Conservation (phyloP, 352 stramenopile genomes). For the Phytophthora chlamydospora region DNA sequence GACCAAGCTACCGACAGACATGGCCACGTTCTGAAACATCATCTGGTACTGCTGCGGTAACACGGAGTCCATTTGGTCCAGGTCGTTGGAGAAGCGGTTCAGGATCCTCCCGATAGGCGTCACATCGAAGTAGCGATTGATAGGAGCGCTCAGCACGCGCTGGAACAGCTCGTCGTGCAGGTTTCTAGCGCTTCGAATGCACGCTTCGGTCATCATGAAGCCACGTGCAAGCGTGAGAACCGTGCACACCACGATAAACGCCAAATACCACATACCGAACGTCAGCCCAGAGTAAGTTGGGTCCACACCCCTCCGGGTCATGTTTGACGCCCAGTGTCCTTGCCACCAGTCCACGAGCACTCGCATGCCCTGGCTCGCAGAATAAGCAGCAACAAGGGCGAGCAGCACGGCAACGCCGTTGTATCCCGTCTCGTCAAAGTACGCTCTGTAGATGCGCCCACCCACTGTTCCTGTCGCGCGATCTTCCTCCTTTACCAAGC, state of each 20-base stretch:
- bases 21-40: conserved; percentile 36
- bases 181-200: conserved; percentile 37
- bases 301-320: conserved; percentile 8
- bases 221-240: conserved; percentile 30
- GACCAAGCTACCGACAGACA: conserved; percentile 35
- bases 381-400: conserved; percentile 9
- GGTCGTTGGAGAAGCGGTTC: conserved; percentile 58
- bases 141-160: conserved; percentile 45
- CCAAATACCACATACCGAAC: conserved; percentile 43
- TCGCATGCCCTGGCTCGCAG: conserved; percentile 21
- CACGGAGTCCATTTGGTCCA: conserved; percentile 53
- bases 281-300: conserved; percentile 35
- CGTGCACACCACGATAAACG: conserved; percentile 33
- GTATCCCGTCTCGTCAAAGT: conserved; percentile 32
- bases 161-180: conserved; percentile 49
- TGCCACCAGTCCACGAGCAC: conserved; percentile 40
- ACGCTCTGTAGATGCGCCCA: conserved; percentile 31
- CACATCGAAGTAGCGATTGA: conserved; percentile 60
- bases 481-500: conserved; percentile 42
- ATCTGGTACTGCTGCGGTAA: conserved; percentile 43
- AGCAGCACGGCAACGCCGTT: conserved; percentile 18
- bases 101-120: conserved; percentile 57
- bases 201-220: conserved; percentile 41
- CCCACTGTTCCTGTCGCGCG: conserved; percentile 22
- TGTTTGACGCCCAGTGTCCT: conserved; percentile 35